Base-by-base conservation (phyloP, 495 filamentous ascomycete genomes). In the Penicillium bialowiezense region DNA sequence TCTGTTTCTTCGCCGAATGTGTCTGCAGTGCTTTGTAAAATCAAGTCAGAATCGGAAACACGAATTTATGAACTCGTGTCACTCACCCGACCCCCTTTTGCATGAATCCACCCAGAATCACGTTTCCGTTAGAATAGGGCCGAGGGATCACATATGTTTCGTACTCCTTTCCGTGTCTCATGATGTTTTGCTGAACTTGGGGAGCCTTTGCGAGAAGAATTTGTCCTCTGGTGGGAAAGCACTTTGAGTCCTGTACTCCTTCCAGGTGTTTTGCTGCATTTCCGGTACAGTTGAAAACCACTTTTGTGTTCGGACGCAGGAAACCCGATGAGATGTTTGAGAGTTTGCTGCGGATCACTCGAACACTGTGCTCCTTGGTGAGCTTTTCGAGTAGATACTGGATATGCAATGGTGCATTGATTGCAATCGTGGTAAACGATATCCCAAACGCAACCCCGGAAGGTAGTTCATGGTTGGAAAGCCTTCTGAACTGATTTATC, bases 121-220 rank as follows among this genome's bases (percentile, higher is more conserved):
- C 60, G 15, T 55, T 65, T 1, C 57, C 60, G 44, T 63, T 57
- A 7, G 67, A 68, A 7, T 44, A 35, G 6, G 67, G 67, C 10
- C 65, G 57, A 0, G 64, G 67, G 39, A 68, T 68, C 2, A 68
- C 44, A 41, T 70, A 70, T 17, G 65, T 66, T 38, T 68, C 63
- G 33, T 64, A 68, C 24, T 63, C 59, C 33, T 45, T 56, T 0
- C 66, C 64, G 48, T 69, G 64, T 9, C 64, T 52, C 66, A 69
- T 69, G 3, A 59, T 56, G 44, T 64, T 68, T 7, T 50, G 36
- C 33, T 47, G 47, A 10, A 68, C 53, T 1, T 50, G 52, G 3
- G 70, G 60, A 10, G 68, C 68, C 23, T 58, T 65, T 7, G 64
- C 63, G 2, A 75, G 54, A 4, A 74, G 56, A 7, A 74, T 64